A percentile compares a stretch with the other conserved stretches of the same genome.
phyloP scores from a whole-genome alignment of 2,329 filamentous ascomycete genomes.

The Daldinia eschscholtzii region DNA sequence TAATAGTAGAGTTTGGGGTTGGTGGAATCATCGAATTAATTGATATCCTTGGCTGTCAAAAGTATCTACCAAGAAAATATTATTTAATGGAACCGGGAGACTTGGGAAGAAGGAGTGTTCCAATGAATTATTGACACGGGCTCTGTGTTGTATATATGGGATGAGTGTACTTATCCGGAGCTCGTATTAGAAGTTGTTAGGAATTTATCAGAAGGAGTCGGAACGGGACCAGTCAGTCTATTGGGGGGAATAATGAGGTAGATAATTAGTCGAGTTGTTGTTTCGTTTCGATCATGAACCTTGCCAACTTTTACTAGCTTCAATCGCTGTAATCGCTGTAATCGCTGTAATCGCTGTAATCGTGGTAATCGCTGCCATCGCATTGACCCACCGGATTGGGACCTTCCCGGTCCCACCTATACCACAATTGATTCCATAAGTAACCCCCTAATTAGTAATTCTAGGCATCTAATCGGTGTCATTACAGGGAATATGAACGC shows the following conservation, averaged over 20 bases:
- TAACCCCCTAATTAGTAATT: constrained; percentile 20
- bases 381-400: constrained; percentile 33
- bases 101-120: constrained; percentile 12
- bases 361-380: not conserved
- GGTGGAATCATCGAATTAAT: constrained; percentile 34
- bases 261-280: constrained; percentile 7
- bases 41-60: constrained; percentile 16
- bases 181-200: constrained; percentile 18
- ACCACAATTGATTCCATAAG: constrained; percentile 9
- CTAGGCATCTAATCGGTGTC: constrained; percentile 16
- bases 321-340: not conserved
- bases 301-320: not conserved
- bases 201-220: constrained; percentile 22
- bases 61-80: not conserved
- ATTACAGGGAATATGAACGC: constrained; percentile 29
- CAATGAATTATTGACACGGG: constrained; percentile 25
- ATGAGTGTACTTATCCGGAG: not conserved
- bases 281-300: not conserved
- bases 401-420: constrained; percentile 29
- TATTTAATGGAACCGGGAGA: constrained; percentile 4
- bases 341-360: not conserved
- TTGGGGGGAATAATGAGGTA: constrained; percentile 6
- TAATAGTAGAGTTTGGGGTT: constrained; percentile 39
- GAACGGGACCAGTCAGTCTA: constrained; percentile 20
- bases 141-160: constrained; percentile 1